Percentiles rank a stretch among this genome's conserved stretches.
These are phyloP conservation scores for Alectoria sarmentosa DNA, from an alignment of 495 filamentous ascomycete genomes.

Conservation along the genomic window DNA sequence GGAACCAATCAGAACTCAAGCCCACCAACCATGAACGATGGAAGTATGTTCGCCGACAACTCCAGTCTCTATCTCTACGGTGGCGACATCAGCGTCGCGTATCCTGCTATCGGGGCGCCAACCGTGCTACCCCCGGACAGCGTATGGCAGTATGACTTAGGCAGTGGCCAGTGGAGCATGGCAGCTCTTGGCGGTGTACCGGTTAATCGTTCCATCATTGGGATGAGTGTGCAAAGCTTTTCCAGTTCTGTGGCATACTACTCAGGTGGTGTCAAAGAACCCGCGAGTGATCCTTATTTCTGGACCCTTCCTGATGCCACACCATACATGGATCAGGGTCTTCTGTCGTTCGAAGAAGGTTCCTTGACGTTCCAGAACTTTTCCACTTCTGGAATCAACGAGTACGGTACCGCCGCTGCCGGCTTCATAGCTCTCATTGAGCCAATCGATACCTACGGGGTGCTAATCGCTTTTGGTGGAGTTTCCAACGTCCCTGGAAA, in stretches of 20 bases:
- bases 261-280: slow-evolving; percentile 12
- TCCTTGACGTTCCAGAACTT: slow-evolving; percentile 9
- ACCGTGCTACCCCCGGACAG: slow-evolving; percentile 11
- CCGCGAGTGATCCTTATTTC: slow-evolving; percentile 16
- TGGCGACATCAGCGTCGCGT: slow-evolving; percentile 9
- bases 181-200: slow-evolving; percentile 8
- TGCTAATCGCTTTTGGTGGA: slow-evolving; percentile 19
- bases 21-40: slow-evolving; percentile 17
- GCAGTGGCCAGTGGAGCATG: slow-evolving; percentile 8
- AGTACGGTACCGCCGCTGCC: slow-evolving; percentile 9
- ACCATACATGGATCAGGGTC: slow-evolving; percentile 19
- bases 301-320: background rate
- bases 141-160: slow-evolving; percentile 17
- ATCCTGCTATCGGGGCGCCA: slow-evolving; percentile 2
- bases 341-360: slow-evolving; percentile 14
- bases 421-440: slow-evolving; percentile 18
- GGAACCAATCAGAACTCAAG: background rate
- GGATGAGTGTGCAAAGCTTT: slow-evolving; percentile 7
- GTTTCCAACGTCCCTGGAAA: slow-evolving; percentile 10
- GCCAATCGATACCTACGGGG: slow-evolving; percentile 12
- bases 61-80: slow-evolving; percentile 22
- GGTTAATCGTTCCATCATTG: slow-evolving; percentile 8
- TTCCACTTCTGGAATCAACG: slow-evolving; percentile 15
- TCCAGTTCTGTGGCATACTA: slow-evolving; percentile 10
- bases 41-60: slow-evolving; percentile 17